These are phyloP conservation scores for Epichloe sibirici DNA, from an alignment of 2,329 filamentous ascomycete genomes.

Conservation along the genomic window DNA sequence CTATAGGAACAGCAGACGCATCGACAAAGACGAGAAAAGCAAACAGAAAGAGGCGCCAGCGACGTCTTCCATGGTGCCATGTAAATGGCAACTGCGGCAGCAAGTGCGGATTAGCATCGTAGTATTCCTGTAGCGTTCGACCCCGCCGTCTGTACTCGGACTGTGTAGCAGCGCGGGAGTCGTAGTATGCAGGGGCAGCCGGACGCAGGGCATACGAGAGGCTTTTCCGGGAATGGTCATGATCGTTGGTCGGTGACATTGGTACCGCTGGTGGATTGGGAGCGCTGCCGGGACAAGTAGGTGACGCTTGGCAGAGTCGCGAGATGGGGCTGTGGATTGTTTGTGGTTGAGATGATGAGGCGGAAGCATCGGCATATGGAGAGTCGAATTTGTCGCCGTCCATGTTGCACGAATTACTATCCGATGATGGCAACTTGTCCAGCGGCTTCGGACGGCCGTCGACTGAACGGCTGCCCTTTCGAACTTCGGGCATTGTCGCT, in stretches of 20 bases:
- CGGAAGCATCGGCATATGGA: not conserved
- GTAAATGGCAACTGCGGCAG: constrained; percentile 29
- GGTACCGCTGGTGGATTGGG: not conserved
- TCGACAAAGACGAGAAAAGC: constrained; percentile 35
- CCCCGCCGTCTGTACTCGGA: constrained; percentile 23
- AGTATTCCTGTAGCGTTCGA: constrained; percentile 26
- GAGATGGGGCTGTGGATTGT: not conserved
- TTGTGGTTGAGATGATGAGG: not conserved
- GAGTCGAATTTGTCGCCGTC: not conserved
- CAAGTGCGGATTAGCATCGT: constrained; percentile 24
- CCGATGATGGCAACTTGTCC: not conserved
- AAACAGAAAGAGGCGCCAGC: constrained; percentile 33
- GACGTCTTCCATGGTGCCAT: constrained; percentile 27
- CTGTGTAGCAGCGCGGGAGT: constrained; percentile 25
- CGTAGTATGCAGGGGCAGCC: constrained; percentile 26
- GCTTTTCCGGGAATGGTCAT: constrained; percentile 16
- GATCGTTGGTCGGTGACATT: not conserved
- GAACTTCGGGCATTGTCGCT: constrained; percentile 18
- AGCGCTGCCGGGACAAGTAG: not conserved
- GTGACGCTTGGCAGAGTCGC: not conserved
- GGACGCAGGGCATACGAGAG: constrained; percentile 23
- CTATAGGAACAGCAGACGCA: constrained; percentile 32
- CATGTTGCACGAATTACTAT: not conserved
- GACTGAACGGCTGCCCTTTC: constrained; percentile 15
- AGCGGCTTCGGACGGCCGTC: constrained; percentile 6